phyloP scores from a whole-genome alignment of 768 basidiomycete genomes.

The Leccinum incarnatum region DNA sequence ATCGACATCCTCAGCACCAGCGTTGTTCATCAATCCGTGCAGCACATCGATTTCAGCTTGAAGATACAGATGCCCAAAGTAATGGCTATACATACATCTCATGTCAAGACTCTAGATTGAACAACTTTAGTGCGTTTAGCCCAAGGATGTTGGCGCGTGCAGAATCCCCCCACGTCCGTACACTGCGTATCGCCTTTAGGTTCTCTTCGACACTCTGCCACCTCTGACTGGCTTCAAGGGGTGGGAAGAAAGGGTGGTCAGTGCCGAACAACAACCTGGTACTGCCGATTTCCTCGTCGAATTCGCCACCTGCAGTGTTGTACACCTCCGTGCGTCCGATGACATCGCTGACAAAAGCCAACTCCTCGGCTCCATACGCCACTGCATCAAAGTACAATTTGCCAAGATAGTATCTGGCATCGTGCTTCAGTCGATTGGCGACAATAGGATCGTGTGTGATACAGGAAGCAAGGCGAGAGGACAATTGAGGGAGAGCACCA shows the following conservation, averaged over 20 bases:
- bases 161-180: constrained; percentile 37
- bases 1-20: constrained; percentile 95
- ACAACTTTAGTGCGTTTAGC: constrained; percentile 69
- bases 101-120: constrained; percentile 43
- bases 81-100: constrained; percentile 9
- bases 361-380: constrained; percentile 84
- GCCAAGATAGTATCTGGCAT: constrained; percentile 81
- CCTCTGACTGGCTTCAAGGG: constrained; percentile 60
- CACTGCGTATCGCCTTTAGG: constrained; percentile 64
- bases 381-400: constrained; percentile 83
- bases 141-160: constrained; percentile 64
- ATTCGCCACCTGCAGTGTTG: constrained; percentile 32
- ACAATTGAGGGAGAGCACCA: constrained; percentile 78
- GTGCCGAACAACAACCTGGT: constrained; percentile 76
- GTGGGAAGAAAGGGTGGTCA: constrained; percentile 91
- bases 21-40: constrained; percentile 86
- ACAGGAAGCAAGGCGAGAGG: constrained; percentile 81
- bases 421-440: constrained; percentile 69
- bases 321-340: constrained; percentile 60
- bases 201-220: constrained; percentile 89
- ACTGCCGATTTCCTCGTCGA: constrained; percentile 44
- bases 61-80: constrained; percentile 80
- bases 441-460: constrained; percentile 84
- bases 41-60: constrained; percentile 94
- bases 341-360: constrained; percentile 72